These are phyloP conservation scores for Parathielavia hyrcaniae DNA, from an alignment of 495 filamentous ascomycete genomes.

Conservation along the genomic window DNA sequence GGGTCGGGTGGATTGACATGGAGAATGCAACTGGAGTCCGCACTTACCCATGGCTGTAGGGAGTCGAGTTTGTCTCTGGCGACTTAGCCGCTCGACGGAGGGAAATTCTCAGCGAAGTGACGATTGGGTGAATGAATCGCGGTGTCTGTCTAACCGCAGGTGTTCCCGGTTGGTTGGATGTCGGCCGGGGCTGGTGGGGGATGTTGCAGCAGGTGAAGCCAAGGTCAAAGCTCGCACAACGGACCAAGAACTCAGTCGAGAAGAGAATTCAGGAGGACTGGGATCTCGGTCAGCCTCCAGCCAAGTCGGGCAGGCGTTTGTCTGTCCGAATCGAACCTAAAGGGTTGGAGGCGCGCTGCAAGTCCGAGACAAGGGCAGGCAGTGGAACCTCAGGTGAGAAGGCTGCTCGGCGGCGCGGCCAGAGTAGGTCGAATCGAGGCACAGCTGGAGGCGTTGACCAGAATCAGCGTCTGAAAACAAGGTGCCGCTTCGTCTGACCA, in stretches of 20 bases:
- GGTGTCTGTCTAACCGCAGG: slow-evolving; percentile 28
- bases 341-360: slow-evolving; percentile 24
- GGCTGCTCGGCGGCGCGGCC: slow-evolving; percentile 17
- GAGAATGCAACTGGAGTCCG: slow-evolving; percentile 26
- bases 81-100: slow-evolving; percentile 41
- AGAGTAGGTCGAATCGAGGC: slow-evolving; percentile 13
- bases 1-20: slow-evolving; percentile 1
- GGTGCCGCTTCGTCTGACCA: slow-evolving; percentile 19
- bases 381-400: slow-evolving; percentile 14
- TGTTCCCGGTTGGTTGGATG: slow-evolving; percentile 19
- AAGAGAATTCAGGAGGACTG: slow-evolving; percentile 7
- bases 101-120: slow-evolving; percentile 31
- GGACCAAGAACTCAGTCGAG: slow-evolving; percentile 22
- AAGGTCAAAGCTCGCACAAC: slow-evolving; percentile 29
- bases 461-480: slow-evolving; percentile 17
- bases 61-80: slow-evolving; percentile 30
- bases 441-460: slow-evolving; percentile 22
- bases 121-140: slow-evolving; percentile 30
- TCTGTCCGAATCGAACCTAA: slow-evolving; percentile 21
- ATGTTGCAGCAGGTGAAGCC: slow-evolving; percentile 24
- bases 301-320: slow-evolving; percentile 30
- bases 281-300: slow-evolving; percentile 18
- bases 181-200: slow-evolving; percentile 19
- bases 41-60: slow-evolving; percentile 43
- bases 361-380: slow-evolving; percentile 26